A percentile compares a stretch with the other conserved stretches of the same genome.
Conservation (phyloP, 164 flowering plant genomes). For the Umbilicus rupestris region DNA sequence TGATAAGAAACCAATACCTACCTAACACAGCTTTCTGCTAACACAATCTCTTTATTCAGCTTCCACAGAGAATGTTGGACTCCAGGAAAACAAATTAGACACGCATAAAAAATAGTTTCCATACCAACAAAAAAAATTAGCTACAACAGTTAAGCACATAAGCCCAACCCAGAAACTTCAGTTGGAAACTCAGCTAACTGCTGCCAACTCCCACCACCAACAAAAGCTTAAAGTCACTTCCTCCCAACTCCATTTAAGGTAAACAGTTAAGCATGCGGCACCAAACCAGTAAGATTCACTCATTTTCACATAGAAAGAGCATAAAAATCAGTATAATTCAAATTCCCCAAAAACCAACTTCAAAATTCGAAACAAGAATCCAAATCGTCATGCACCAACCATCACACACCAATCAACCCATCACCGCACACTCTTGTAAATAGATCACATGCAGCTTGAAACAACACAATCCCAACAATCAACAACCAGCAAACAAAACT, state of each 20-base stretch:
- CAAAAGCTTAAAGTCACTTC: neutral
- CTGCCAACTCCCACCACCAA: neutral
- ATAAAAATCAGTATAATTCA: neutral
- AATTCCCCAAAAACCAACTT: neutral
- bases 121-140: too few species aligned
- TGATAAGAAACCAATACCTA: neutral
- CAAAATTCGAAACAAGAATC: neutral
- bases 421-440: neutral
- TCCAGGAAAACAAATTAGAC: neutral
- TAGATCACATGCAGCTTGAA: neutral
- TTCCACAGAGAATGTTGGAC: neutral
- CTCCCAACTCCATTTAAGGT: neutral
- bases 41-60: neutral
- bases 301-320: neutral
- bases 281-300: neutral
- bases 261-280: neutral
- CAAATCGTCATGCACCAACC: constrained; percentile 3
- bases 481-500: neutral
- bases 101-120: too few species aligned
- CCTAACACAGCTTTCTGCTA: too few species aligned
- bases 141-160: too few species aligned
- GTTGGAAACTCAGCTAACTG: too few species aligned
- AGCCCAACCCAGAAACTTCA: too few species aligned
- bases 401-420: neutral
- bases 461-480: neutral